These are phyloP conservation scores for Fagopyrum homotropicum DNA, from an alignment of 148 eudicot genomes.

Conservation along the genomic window DNA sequence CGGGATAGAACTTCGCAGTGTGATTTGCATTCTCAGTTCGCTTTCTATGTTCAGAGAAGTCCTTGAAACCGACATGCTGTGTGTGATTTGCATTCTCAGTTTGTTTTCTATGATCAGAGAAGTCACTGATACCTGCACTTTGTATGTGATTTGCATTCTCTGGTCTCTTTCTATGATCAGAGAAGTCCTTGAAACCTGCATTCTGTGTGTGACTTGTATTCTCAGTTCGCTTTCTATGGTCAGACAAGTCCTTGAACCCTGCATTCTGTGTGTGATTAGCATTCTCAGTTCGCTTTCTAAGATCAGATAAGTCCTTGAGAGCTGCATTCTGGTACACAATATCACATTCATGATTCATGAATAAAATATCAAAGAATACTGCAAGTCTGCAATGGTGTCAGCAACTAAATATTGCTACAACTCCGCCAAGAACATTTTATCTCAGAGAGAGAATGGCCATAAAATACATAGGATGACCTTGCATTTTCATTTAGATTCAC, in stretches of 20 bases:
- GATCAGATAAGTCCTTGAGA: slow-evolving; percentile 33
- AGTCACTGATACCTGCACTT: slow-evolving; percentile 19
- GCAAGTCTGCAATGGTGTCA: not conserved
- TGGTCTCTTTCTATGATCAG: slow-evolving; percentile 35
- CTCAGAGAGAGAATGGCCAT: not conserved
- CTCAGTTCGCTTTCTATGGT: slow-evolving; percentile 41
- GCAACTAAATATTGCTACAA: not conserved
- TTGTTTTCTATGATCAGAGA: slow-evolving; percentile 35
- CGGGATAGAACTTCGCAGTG: slow-evolving; percentile 23
- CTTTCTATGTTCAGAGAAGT: slow-evolving; percentile 36
- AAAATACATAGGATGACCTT: not conserved
- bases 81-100: slow-evolving; percentile 35
- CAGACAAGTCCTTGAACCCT: slow-evolving; percentile 27
- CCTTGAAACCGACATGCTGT: slow-evolving; percentile 45
- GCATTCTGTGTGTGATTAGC: slow-evolving; percentile 19
- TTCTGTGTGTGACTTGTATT: slow-evolving; percentile 21
- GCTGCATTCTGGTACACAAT: slow-evolving; percentile 40
- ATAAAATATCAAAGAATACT: not conserved
- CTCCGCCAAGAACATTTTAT: not conserved
- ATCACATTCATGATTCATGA: slow-evolving; percentile 16
- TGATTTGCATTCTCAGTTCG: slow-evolving; percentile 34
- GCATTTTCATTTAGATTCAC: not conserved
- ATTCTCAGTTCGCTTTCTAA: slow-evolving; percentile 38
- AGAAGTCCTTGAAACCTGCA: slow-evolving; percentile 20
- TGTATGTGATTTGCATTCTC: slow-evolving; percentile 33